phyloP scores from a whole-genome alignment of 495 filamentous ascomycete species.

The Penicillium maclennaniae region DNA sequence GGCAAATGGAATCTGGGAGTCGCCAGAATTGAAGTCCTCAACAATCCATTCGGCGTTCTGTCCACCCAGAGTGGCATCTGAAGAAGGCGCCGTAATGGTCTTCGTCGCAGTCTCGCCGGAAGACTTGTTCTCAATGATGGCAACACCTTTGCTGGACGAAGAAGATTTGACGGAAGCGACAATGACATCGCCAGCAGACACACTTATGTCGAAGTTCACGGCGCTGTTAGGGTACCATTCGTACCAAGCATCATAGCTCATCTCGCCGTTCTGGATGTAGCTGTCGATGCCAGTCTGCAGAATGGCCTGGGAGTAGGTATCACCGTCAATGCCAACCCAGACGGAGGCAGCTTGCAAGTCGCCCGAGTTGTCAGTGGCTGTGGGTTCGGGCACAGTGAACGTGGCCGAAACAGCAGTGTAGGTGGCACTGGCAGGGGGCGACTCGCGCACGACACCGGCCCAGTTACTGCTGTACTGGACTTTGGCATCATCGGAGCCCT shows the following conservation, averaged over 20 bases:
- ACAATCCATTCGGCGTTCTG: conserved; percentile 65
- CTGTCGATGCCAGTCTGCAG: conserved; percentile 61
- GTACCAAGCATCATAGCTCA: conserved; percentile 56
- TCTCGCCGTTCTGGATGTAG: conserved; percentile 37
- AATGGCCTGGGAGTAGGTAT: conserved; percentile 54
- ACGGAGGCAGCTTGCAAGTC: conserved; percentile 49
- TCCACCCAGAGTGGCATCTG: conserved; percentile 34
- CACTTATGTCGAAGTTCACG: conserved; percentile 51
- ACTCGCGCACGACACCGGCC: conserved; percentile 52
- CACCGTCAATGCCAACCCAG: conserved; percentile 64
- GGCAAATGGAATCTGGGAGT: conserved; percentile 47
- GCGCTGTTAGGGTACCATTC: conserved; percentile 61
- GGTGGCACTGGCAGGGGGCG: conserved; percentile 37
- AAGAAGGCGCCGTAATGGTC: conserved; percentile 39
- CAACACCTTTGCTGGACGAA: conserved; percentile 48
- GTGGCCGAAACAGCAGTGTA: conserved; percentile 53
- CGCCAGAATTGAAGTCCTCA: conserved; percentile 54
- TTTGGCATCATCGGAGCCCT: conserved; percentile 11
- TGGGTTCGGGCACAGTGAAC: conserved; percentile 53
- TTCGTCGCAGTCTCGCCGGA: conserved; percentile 53
- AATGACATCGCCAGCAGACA: conserved; percentile 54
- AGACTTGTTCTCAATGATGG: conserved; percentile 51
- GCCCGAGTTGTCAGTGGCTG: conserved; percentile 29
- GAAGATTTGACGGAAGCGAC: conserved; percentile 49
- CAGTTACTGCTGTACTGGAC: conserved; percentile 57